Conservation (phyloP, 2,329 filamentous ascomycete species). For the Cercospora brassicicola region DNA sequence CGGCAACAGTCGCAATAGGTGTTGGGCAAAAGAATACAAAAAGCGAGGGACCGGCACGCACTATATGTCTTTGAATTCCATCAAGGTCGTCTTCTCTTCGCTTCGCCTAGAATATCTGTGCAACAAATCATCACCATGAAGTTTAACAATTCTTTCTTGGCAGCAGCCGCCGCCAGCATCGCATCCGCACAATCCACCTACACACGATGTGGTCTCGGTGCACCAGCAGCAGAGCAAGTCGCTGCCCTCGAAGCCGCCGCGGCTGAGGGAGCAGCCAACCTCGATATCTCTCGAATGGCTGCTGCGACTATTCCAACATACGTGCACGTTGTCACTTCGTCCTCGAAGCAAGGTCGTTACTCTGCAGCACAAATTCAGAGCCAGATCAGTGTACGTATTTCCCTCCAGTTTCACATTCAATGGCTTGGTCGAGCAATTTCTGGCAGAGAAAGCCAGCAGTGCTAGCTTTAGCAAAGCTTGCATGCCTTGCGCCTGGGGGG, state of each 20-base stretch:
- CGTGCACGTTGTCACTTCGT: slow-evolving; percentile 45
- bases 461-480: neutral
- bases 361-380: slow-evolving; percentile 14
- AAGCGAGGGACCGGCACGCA: neutral
- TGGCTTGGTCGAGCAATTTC: neutral
- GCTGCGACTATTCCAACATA: slow-evolving; percentile 25
- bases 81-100: slow-evolving; percentile 4
- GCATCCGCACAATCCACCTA: slow-evolving; percentile 1
- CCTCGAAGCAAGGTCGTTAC: slow-evolving; percentile 26
- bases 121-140: neutral
- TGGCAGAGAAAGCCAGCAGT: neutral
- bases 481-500: neutral
- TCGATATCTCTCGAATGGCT: neutral
- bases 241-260: slow-evolving; percentile 6
- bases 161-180: slow-evolving; percentile 3
- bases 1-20: neutral
- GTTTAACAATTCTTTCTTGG: slow-evolving; percentile 5
- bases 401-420: neutral
- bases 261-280: neutral
- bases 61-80: slow-evolving; percentile 1
- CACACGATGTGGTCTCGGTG: slow-evolving; percentile 1
- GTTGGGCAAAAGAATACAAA: slow-evolving; percentile 4
- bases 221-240: slow-evolving; percentile 4
- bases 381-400: slow-evolving; percentile 8
- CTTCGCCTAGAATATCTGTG: neutral